These are phyloP conservation scores for Ramaria rubella DNA, from an alignment of 768 basidiomycete genomes.

Conservation along the genomic window DNA sequence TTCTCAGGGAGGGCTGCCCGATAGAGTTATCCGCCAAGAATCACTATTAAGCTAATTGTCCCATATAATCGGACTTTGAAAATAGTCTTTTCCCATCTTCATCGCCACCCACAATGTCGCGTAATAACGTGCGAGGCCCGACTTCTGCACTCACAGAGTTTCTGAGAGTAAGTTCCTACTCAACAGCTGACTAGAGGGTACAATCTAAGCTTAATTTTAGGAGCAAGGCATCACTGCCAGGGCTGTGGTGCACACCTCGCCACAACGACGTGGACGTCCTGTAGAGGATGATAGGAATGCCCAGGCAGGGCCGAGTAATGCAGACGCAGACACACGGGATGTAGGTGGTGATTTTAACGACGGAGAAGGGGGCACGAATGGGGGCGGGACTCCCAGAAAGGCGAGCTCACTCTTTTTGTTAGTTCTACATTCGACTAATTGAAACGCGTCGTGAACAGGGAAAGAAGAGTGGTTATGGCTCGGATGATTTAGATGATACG, in stretches of 20 bases:
- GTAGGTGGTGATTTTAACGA: conserved; percentile 16
- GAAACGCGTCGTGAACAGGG: neutral
- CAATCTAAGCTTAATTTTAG: conserved; percentile 18
- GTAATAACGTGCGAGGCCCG: conserved; percentile 70
- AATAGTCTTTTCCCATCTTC: no score
- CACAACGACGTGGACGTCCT: neutral
- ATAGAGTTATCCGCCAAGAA: no score
- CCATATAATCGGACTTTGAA: no score
- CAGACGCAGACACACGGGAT: neutral
- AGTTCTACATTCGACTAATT: neutral
- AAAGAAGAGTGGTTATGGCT: conserved; percentile 46
- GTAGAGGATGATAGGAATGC: conserved; percentile 8
- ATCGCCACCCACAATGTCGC: no score
- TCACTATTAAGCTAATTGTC: no score
- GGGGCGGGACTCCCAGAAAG: conserved; percentile 16
- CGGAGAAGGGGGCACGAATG: conserved; percentile 9
- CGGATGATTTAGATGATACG: conserved; percentile 68
- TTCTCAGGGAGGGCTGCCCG: no score
- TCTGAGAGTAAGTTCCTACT: conserved; percentile 45
- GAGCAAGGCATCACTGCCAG: conserved; percentile 46
- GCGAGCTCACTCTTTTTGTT: neutral
- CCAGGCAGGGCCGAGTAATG: conserved; percentile 11
- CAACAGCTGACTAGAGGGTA: neutral
- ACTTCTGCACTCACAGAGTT: conserved; percentile 81
- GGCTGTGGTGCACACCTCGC: conserved; percentile 2